Evolutionary conservation across 2,329 filamentous ascomycete species (phyloP).

Genomic region (Ceratocystis albifundus): DNA sequence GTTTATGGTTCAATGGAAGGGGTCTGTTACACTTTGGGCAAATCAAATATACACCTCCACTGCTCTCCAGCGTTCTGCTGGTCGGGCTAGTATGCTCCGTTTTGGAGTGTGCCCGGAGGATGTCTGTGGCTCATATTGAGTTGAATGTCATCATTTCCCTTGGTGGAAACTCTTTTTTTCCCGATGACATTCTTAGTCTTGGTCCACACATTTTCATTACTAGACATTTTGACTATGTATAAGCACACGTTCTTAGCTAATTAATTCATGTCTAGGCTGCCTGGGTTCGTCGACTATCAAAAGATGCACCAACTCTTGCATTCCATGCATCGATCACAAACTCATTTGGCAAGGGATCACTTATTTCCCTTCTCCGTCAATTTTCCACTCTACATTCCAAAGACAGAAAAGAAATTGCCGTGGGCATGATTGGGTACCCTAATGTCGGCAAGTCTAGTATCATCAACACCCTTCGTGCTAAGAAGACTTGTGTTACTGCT

Average conservation of each 20-base stretch:
- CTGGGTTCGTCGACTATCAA: conserved; percentile 82
- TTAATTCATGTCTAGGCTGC: conserved; percentile 51
- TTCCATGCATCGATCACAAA: conserved; percentile 94
- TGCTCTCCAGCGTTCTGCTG: conserved; percentile 30
- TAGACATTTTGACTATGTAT: conserved; percentile 22
- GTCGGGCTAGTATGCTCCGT: conserved; percentile 66
- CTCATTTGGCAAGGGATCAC: conserved; percentile 87
- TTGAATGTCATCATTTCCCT: conserved; percentile 70
- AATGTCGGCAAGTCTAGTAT: conserved; percentile 95
- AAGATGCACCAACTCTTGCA: conserved; percentile 84
- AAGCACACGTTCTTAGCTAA: conserved; percentile 23
- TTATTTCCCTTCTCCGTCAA: conserved; percentile 84
- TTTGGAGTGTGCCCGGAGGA: conserved; percentile 71
- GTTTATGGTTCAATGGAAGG: conserved; percentile 57
- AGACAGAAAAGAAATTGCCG: conserved; percentile 86
- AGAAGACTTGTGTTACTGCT: conserved; percentile 86
- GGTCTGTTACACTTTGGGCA: conserved; percentile 99
- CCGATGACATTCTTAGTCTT: conserved; percentile 97
- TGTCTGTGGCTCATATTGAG: conserved; percentile 82
- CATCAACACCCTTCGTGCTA: conserved; percentile 90
- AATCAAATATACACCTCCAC: conserved; percentile 52
- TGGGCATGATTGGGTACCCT: conserved; percentile 65
- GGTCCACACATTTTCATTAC: conserved; percentile 60
- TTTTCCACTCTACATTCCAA: conserved; percentile 74
- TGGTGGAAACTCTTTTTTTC: conserved; percentile 35